A percentile compares a stretch with the other conserved stretches of the same genome.
phyloP scores from a whole-genome alignment of 495 filamentous ascomycete species.

The Cladorrhinum samala region DNA sequence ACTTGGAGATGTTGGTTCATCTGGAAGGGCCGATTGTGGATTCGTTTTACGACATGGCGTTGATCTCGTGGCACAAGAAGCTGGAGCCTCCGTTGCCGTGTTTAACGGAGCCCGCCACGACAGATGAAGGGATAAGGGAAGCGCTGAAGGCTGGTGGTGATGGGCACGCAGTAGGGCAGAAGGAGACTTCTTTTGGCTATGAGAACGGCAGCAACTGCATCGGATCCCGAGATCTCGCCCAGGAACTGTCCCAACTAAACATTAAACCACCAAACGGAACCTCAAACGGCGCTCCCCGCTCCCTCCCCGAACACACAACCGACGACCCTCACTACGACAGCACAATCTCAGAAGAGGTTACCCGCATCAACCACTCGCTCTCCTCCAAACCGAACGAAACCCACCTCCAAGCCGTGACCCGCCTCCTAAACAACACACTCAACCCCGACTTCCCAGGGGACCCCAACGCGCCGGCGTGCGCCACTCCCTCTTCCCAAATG shows the following conservation, averaged over 20 bases:
- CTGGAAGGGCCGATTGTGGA: slow-evolving; percentile 73
- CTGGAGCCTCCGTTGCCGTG: slow-evolving; percentile 57
- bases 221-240: background rate
- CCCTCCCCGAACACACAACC: slow-evolving; percentile 49
- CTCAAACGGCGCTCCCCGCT: slow-evolving; percentile 24
- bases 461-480: slow-evolving; percentile 41
- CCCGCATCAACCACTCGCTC: slow-evolving; percentile 50
- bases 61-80: slow-evolving; percentile 64
- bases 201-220: too few relatives aligned
- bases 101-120: too few relatives aligned
- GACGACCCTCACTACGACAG: slow-evolving; percentile 58
- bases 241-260: background rate
- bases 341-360: slow-evolving; percentile 52
- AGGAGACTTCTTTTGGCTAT: too few relatives aligned
- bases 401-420: slow-evolving; percentile 49
- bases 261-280: background rate
- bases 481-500: slow-evolving; percentile 44
- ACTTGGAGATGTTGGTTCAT: slow-evolving; percentile 74
- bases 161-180: background rate
- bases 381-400: slow-evolving; percentile 45
- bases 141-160: background rate
- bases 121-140: too few relatives aligned
- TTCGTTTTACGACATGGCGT: slow-evolving; percentile 62
- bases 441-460: slow-evolving; percentile 46
- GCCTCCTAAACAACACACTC: slow-evolving; percentile 58